Percentiles rank a stretch among this genome's conserved stretches.
Conservation (phyloP, 495 filamentous ascomycete species). For the Pseudoneurospora amorphoporcata region DNA sequence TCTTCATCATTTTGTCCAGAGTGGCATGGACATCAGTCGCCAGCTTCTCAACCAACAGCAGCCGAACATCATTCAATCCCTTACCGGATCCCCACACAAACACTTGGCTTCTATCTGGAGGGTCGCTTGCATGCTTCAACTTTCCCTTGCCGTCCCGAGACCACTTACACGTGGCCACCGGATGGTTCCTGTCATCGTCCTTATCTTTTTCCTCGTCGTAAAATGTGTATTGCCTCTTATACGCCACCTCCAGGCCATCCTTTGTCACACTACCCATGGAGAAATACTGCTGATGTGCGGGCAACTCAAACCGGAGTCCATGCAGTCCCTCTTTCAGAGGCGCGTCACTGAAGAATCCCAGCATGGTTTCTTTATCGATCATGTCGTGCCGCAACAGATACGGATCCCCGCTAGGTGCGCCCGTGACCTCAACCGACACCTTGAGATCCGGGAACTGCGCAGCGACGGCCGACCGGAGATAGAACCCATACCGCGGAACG, state of each 20-base stretch:
- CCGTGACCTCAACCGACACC: slow-evolving; percentile 3
- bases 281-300: slow-evolving; percentile 28
- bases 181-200: neutral
- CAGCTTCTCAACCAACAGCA: neutral
- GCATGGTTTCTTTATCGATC: slow-evolving; percentile 14
- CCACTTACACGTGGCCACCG: neutral
- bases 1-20: neutral
- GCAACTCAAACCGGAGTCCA: neutral
- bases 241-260: neutral
- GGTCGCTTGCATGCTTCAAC: neutral
- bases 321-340: neutral
- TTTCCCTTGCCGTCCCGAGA: neutral
- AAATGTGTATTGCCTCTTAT: neutral
- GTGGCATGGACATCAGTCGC: neutral
- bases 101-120: neutral
- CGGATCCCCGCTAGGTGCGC: neutral
- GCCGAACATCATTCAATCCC: neutral
- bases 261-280: neutral
- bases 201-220: neutral
- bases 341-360: slow-evolving; percentile 3
- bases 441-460: slow-evolving; percentile 20
- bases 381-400: slow-evolving; percentile 13
- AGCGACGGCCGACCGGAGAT: slow-evolving; percentile 15
- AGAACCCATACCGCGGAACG: slow-evolving; percentile 23
- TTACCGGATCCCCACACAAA: neutral